Base-by-base conservation (phyloP, 2,329 filamentous ascomycete species). In the Ilyonectria sp. region DNA sequence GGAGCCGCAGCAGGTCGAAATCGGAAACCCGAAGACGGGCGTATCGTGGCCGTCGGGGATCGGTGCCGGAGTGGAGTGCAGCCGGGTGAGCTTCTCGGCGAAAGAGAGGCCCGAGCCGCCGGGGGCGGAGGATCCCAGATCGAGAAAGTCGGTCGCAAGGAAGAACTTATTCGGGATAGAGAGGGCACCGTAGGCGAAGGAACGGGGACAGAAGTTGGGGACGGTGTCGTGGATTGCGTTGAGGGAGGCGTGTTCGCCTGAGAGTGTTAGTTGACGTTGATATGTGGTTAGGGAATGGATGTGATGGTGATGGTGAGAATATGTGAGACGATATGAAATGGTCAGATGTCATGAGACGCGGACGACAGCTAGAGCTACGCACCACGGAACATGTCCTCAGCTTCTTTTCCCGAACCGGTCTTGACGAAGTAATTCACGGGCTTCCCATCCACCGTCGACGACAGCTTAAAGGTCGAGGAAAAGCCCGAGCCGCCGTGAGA, bases 1-100 rank as follows among this genome's bases (percentile, higher is more conserved):
- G 52, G 93, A 89, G 2, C 95, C 95, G 80, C 95, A 98, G 80
- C 93, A 97, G 0, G 95, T 98, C 1, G 92, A 83, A 0, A 92
- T 91, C 0, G 93, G 92, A 76, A 98, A 98, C 2, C 95, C 95
- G 72, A 95, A 98, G 81, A 90, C 84, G 3, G 90, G 89, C 43
- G 77, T 84, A 1, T 86, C 81, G 70, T 88, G 85, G 21, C 89
- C 89, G 11, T 87, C 79, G 1, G 91, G 91, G 0, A 85, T 79
- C 0, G 93, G 92, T 0, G 93, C 93, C 0, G 92, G 89, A 1
- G 91, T 94, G 2, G 88, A 91, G 79, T 98, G 95, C 52, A 98
- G 83, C 75, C 87, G 90, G 1, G 93, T 94, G 8, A 98, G 85
- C 79, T 97, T 95, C 69, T 87, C 81, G 0, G 94, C 94, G 1